Evolutionary conservation across 345 rosid genomes (phyloP), one percentile per base, ranked within the genome.

Genomic region (Ricinus communis): DNA sequence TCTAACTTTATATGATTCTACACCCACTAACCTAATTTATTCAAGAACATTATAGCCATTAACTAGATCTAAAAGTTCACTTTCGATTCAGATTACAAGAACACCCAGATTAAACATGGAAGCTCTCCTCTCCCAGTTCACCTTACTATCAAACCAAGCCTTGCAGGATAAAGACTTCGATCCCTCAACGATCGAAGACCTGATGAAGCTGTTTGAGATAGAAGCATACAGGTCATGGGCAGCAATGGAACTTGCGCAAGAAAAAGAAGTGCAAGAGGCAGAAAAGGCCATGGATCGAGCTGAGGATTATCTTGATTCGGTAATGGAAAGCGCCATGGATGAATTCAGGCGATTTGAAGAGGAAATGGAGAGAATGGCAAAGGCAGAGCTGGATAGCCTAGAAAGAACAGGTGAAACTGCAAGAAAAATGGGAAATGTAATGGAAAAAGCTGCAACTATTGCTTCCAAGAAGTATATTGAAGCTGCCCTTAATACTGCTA

Each of bases 181-280:
- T 50, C 97, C 98, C 1, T 77, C 86, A 53, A 57, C 81, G 13
- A 90, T 89, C 31, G 94, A 93, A 50, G 91, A 88, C 79, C 88
- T 91, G 31, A 83, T 88, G 89, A 87, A 84, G 59, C 88, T 93
- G 18, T 93, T 91, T 63, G 96, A 93, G 83, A 9, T 91, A 22
- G 98, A 93, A 61, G 90, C 96, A 5, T 91, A 87, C 91, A 88
- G 76, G 33, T 82, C 89, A 14, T 93, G 98, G 97, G 93, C 94
- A 2, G 91, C 90, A 0, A 64, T 82, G 73, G 96, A 85, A 43
- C 76, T 86, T 4, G 85, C 87, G 0, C 85, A 78, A 3, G 80
- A 79, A 53, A 71, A 41, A 3, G 91, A 89, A 53, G 79, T 70
- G 10, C 47, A 76, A 64, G 76, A 82, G 3, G 91, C 97, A 2